These are phyloP conservation scores for Phaffia rhodozyma DNA, from an alignment of 1,284 basidiomycete species.

Conservation along the genomic window DNA sequence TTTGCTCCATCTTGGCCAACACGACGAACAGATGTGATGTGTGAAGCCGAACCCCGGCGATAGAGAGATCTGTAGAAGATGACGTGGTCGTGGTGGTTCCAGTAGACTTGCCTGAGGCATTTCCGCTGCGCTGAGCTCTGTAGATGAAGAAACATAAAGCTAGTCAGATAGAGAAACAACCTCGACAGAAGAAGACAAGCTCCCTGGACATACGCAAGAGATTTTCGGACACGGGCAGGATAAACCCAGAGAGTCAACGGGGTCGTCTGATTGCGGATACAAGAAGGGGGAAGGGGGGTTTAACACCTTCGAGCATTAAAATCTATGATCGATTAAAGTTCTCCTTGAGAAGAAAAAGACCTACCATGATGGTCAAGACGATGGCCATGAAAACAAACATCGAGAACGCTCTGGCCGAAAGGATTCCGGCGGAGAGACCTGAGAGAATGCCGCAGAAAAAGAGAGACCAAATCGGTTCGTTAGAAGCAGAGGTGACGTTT, in stretches of 20 bases:
- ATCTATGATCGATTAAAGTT: background rate
- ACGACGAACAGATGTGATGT: slow-evolving; percentile 56
- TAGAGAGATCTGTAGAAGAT: background rate
- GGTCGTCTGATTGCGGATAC: slow-evolving; percentile 44
- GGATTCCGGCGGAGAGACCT: slow-evolving; percentile 54
- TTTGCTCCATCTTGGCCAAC: slow-evolving; percentile 79
- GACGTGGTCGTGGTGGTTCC: background rate
- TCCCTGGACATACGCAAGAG: background rate
- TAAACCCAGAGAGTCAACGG: slow-evolving; percentile 68
- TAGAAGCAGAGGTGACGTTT: too few species aligned
- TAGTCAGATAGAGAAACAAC: too few species aligned
- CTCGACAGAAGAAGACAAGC: background rate
- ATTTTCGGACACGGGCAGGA: slow-evolving; percentile 46
- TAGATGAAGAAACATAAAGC: too few species aligned
- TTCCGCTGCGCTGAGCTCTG: background rate
- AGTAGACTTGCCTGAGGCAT: too few species aligned
- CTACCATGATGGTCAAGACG: slow-evolving; percentile 61
- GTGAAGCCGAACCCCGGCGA: slow-evolving; percentile 19
- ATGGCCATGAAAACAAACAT: slow-evolving; percentile 91
- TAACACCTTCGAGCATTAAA: too few species aligned
- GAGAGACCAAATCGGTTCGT: background rate
- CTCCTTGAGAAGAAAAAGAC: background rate
- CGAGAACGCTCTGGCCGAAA: slow-evolving; percentile 50
- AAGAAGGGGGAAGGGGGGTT: background rate
- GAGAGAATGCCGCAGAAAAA: too few species aligned